Conservation (phyloP, 2,329 filamentous ascomycete species). For the Hypoxylon rubiginosum region DNA sequence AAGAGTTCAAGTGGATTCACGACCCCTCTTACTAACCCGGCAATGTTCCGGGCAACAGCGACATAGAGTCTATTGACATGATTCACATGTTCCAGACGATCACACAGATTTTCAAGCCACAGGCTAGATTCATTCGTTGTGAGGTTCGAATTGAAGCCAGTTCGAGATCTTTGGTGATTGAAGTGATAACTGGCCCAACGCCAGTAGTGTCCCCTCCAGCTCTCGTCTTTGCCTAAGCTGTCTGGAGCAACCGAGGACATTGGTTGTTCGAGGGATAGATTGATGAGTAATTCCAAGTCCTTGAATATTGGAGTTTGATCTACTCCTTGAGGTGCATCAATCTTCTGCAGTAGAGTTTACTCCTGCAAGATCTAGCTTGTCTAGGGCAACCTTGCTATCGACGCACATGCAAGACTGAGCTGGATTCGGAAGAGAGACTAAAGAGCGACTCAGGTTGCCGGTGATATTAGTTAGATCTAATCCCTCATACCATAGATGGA, state of each 20-base stretch:
- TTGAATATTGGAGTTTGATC: not conserved
- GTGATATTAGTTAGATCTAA: too few species aligned
- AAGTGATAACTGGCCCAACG: conserved; percentile 29
- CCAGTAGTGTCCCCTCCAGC: conserved; percentile 23
- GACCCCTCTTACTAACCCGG: not conserved
- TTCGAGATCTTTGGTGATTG: too few species aligned
- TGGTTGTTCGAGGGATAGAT: conserved; percentile 1
- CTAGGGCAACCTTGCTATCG: conserved; percentile 13
- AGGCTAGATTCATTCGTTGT: not conserved
- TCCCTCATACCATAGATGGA: too few species aligned
- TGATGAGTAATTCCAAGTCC: conserved; percentile 25
- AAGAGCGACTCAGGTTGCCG: too few species aligned
- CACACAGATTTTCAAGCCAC: not conserved
- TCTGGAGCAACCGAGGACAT: not conserved
- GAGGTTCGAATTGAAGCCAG: too few species aligned
- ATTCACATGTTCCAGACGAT: conserved; percentile 3
- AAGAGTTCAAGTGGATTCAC: conserved; percentile 17
- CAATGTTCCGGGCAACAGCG: conserved; percentile 17
- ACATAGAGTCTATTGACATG: conserved; percentile 10
- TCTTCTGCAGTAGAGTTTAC: too few species aligned
- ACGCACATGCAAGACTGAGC: conserved; percentile 29
- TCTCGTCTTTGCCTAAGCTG: not conserved
- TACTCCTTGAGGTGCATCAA: not conserved
- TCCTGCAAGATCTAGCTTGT: not conserved
- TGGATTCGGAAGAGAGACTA: conserved; percentile 20